Conservation (phyloP, 495 filamentous ascomycete species). For the Paragyromitra xinjiangensis region DNA sequence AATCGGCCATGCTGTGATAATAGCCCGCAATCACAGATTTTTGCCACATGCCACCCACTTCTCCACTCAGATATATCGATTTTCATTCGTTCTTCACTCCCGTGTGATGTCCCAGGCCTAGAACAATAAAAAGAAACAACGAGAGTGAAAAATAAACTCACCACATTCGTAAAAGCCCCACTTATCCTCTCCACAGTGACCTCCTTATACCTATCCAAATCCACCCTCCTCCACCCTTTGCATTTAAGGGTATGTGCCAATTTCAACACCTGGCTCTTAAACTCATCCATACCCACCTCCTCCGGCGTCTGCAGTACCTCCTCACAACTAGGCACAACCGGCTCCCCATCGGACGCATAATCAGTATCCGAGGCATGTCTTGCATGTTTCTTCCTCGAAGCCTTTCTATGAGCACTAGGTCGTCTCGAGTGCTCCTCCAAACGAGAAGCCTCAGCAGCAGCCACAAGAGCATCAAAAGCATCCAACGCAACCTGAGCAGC, state of each 20-base stretch:
- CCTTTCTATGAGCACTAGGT: conserved; percentile 16
- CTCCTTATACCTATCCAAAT: conserved; percentile 73
- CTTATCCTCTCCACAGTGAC: conserved; percentile 87
- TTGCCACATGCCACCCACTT: conserved; percentile 1
- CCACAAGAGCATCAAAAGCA: conserved; percentile 41
- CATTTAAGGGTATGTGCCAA: conserved; percentile 86
- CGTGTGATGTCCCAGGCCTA: background rate
- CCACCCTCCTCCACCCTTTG: conserved; percentile 86
- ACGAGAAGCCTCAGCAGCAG: conserved; percentile 22
- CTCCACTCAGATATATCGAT: background rate
- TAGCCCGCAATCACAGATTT: background rate
- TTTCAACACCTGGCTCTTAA: conserved; percentile 90
- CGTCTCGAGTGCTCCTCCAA: conserved; percentile 2
- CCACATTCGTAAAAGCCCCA: conserved; percentile 93
- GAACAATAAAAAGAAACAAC: background rate
- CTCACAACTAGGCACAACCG: conserved; percentile 53
- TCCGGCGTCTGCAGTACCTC: conserved; percentile 51
- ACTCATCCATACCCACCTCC: conserved; percentile 60
- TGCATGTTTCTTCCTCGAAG: conserved; percentile 18
- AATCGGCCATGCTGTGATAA: background rate
- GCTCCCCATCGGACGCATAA: conserved; percentile 54
- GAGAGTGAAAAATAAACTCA: conserved; percentile 58
- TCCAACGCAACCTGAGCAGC: conserved; percentile 39
- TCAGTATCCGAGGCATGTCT: conserved; percentile 53
- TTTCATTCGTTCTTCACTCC: background rate